A percentile compares a stretch with the other conserved stretches of the same genome.
Conservation (phyloP, 495 filamentous ascomycete genomes). For the Aspergillus ostianus region DNA sequence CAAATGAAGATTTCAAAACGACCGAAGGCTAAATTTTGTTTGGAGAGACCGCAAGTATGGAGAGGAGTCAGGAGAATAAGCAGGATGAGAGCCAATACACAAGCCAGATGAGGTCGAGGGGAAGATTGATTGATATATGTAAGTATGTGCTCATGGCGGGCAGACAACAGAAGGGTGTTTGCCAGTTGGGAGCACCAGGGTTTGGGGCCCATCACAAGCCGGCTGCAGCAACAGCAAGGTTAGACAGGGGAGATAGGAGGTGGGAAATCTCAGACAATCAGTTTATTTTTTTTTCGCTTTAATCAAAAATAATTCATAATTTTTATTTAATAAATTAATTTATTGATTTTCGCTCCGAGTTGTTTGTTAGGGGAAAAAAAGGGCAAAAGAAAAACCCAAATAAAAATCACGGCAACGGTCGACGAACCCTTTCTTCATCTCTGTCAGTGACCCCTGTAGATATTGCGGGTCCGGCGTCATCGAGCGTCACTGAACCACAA, state of each 20-base stretch:
- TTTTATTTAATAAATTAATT: not conserved
- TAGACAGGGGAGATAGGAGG: conserved; percentile 17
- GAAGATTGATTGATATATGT: conserved; percentile 16
- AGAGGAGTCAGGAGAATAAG: not conserved
- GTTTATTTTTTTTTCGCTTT: not conserved
- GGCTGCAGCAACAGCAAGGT: conserved; percentile 19
- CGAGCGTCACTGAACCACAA: conserved; percentile 7
- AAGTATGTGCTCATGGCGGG: conserved; percentile 18
- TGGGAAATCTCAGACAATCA: conserved; percentile 2
- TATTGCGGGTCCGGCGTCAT: conserved; percentile 7
- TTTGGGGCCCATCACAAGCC: conserved; percentile 24
- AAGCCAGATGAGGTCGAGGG: conserved; percentile 9
- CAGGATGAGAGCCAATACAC: not conserved
- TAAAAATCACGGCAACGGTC: conserved; percentile 1
- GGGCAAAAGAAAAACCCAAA: not conserved
- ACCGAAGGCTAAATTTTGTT: not conserved
- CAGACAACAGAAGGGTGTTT: conserved; percentile 16
- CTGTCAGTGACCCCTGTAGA: not conserved
- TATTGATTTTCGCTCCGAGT: too few relatives aligned
- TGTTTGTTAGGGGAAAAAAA: too few relatives aligned
- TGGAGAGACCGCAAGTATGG: not conserved
- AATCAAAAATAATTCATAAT: too few relatives aligned
- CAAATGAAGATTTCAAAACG: not conserved
- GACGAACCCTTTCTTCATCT: conserved; percentile 2
- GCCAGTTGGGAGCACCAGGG: conserved; percentile 12